Base-by-base conservation (phyloP, 805 yeast genomes). In the Wickerhamiella allomyrinae region DNA sequence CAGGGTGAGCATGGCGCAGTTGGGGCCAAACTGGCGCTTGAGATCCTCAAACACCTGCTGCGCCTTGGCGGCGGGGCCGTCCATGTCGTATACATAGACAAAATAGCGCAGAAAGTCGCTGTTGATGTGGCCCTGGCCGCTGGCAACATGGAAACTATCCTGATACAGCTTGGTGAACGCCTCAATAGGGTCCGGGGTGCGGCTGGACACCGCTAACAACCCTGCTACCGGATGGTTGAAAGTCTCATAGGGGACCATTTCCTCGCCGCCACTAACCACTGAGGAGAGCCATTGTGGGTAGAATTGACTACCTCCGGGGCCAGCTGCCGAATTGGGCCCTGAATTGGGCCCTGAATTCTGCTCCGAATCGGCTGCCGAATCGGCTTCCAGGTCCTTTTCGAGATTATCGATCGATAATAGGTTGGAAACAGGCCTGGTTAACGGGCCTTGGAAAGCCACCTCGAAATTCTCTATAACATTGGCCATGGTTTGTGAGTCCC, bases 221-320 rank as follows among this genome's bases (percentile, higher is more conserved):
- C 86, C 80, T 2, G 83, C 70, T 2, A 85, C 72, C 0, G 96
- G 96, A 56, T 87, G 95, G 49, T 81, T 77, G 57, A 86, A 77
- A 5, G 85, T 77, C 58, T 89, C 96, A 56, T 82, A 84, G 2
- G 89, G 77, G 29, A 27, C 17, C 31, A 27, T 27, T 11, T 27
- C 31, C 5, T 14, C 14, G 17, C 8, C 14, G 5, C 31, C 31
- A 27, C 17, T n/a, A n/a, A 27, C 31, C 7, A 27, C 17, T 17
- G 31, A n/a, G 8, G 13, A 14, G 17, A 27, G 17, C 8, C 14
- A 27, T 3, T 4, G 17, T n/a, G 31, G 14, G 8, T 27, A 27
- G 8, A 27, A 6, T 7, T 14, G 17, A 8, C 31, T 27, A 17
- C 31, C 31, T 4, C 31, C 31, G 5, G 31, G 31, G 5, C 31